Evolutionary conservation across 2,329 filamentous ascomycete species (phyloP).

Genomic region (Fusarium nelsonii): DNA sequence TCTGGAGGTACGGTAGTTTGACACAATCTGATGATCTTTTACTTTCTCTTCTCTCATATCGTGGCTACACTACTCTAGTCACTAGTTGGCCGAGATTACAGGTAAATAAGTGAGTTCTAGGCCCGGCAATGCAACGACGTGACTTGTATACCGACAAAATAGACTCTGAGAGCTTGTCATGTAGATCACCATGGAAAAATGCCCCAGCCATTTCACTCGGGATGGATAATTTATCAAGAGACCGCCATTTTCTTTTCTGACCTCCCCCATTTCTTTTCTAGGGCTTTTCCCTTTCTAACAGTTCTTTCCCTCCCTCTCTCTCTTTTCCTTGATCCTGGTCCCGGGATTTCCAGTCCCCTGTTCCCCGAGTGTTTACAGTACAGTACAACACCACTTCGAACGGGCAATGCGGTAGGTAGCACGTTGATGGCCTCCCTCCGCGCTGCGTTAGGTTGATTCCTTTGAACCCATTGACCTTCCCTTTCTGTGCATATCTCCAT

Average conservation of each 20-base stretch:
- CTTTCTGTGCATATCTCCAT: conserved; percentile 35
- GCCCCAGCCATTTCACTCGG: background rate
- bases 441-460: conserved; percentile 18
- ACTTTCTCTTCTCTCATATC: too few species aligned
- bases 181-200: background rate
- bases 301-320: background rate
- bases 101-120: background rate
- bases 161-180: conserved; percentile 2
- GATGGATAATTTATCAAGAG: background rate
- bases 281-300: too few species aligned
- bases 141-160: conserved; percentile 12
- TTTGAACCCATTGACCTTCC: conserved; percentile 31
- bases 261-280: too few species aligned
- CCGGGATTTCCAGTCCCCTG: conserved; percentile 31
- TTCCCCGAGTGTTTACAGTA: conserved; percentile 29
- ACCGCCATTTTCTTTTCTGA: conserved; percentile 7
- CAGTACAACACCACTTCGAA: background rate
- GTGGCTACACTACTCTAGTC: too few species aligned
- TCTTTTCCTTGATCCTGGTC: conserved; percentile 22
- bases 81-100: conserved; percentile 18
- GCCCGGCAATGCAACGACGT: conserved; percentile 6
- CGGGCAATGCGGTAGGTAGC: background rate
- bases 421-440: conserved; percentile 15
- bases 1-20: too few species aligned
- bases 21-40: too few species aligned